Evolutionary conservation across 2,329 filamentous ascomycete genomes (phyloP).

Genomic region (Immersiporthe knoxdaviesiana): DNA sequence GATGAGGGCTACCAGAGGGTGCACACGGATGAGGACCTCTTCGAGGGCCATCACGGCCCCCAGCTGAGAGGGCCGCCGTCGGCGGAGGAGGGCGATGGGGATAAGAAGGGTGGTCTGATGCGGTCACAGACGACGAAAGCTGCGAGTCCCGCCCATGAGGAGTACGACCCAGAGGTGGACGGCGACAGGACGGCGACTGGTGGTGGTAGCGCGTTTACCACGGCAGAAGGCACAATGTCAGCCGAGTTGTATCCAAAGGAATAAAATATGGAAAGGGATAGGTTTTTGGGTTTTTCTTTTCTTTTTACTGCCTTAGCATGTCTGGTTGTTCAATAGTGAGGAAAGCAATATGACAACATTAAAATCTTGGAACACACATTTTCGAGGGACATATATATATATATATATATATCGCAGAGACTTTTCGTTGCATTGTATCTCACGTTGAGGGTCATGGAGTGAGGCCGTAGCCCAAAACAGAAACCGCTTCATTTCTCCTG

Average conservation of each 20-base stretch:
- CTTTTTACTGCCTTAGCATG: background rate
- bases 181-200: conserved; percentile 21
- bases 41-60: background rate
- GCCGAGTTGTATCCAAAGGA: conserved; percentile 9
- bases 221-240: conserved; percentile 6
- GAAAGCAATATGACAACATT: background rate
- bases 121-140: conserved; percentile 7
- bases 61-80: background rate
- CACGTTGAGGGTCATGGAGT: background rate
- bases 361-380: background rate
- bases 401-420: background rate
- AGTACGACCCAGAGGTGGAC: conserved; percentile 27
- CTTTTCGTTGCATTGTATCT: background rate
- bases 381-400: no score
- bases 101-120: conserved; percentile 13
- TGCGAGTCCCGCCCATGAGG: conserved; percentile 10
- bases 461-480: background rate
- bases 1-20: conserved; percentile 22
- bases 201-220: conserved; percentile 16
- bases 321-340: conserved; percentile 1
- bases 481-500: background rate
- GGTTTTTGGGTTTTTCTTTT: background rate
- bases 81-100: conserved; percentile 14
- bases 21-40: conserved; percentile 9
- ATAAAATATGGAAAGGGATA: background rate